Percentiles rank a stretch among this genome's conserved stretches.
These are phyloP conservation scores for Exobasidium cylindrosporum DNA, from an alignment of 1,284 basidiomycete genomes.

Conservation along the genomic window DNA sequence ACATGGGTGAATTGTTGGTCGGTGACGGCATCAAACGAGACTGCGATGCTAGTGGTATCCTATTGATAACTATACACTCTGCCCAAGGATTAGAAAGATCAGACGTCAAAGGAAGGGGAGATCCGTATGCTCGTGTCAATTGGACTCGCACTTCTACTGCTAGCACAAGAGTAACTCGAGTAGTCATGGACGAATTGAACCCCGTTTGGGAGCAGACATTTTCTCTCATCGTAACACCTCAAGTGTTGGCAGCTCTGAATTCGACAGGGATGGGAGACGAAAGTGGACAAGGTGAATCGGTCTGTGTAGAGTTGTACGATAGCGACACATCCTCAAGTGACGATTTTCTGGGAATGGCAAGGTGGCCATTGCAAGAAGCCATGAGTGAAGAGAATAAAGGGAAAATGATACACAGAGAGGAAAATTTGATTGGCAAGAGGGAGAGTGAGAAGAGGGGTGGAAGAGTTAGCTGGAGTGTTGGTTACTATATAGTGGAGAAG, in stretches of 20 bases:
- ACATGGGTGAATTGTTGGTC: slow-evolving; percentile 3
- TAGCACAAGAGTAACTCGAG: slow-evolving; percentile 4
- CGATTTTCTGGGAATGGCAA: slow-evolving; percentile 8
- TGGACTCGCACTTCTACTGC: slow-evolving; percentile 10
- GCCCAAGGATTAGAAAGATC: slow-evolving; percentile 2
- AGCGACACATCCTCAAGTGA: slow-evolving; percentile 6
- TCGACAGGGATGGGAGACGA: not conserved
- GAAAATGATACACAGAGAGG: slow-evolving; percentile 1
- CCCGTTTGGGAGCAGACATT: slow-evolving; percentile 7
- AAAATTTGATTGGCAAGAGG: not conserved
- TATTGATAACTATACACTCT: slow-evolving; percentile 12
- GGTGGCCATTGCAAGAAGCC: not conserved
- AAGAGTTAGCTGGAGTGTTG: slow-evolving; percentile 8
- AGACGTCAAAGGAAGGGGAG: slow-evolving; percentile 2
- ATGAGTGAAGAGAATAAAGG: not conserved
- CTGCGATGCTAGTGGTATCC: not conserved
- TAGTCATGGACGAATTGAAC: slow-evolving; percentile 10
- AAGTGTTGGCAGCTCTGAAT: not conserved
- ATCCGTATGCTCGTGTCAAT: slow-evolving; percentile 7
- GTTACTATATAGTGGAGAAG: not conserved
- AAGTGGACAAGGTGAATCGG: slow-evolving; percentile 5
- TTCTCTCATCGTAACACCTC: slow-evolving; percentile 4
- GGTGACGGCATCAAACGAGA: slow-evolving; percentile 11
- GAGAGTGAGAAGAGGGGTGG: slow-evolving; percentile 1
- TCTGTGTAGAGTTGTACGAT: slow-evolving; percentile 12